Evolutionary conservation across 495 filamentous ascomycete genomes (phyloP).

Genomic region (Penicillium cinerascens): DNA sequence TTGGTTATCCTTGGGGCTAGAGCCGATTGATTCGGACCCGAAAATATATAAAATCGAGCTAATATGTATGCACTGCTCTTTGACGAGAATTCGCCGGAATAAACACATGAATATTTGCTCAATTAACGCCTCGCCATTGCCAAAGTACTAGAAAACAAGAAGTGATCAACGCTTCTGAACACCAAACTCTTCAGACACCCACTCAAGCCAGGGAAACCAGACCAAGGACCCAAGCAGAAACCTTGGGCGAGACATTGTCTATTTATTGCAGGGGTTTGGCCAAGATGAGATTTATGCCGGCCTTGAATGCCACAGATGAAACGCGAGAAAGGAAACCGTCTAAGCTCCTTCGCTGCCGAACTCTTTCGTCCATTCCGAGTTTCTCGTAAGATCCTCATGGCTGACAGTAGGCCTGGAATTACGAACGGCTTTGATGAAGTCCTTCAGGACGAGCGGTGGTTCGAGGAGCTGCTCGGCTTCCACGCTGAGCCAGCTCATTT

Average conservation of each 20-base stretch:
- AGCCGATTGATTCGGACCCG: not conserved
- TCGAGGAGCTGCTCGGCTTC: slow-evolving; percentile 80
- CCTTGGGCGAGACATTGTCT: not conserved
- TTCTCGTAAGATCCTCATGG: slow-evolving; percentile 72
- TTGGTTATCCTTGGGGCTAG: not conserved
- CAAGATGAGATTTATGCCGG: not conserved
- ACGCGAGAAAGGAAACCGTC: slow-evolving; percentile 1
- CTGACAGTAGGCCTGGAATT: slow-evolving; percentile 86
- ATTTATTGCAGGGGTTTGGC: not conserved
- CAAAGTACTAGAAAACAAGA: slow-evolving; percentile 18
- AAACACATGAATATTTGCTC: slow-evolving; percentile 26
- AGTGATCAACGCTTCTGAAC: slow-evolving; percentile 31
- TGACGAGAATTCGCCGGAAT: slow-evolving; percentile 10
- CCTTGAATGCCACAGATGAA: not conserved
- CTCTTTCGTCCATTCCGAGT: slow-evolving; percentile 91
- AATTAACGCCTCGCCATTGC: slow-evolving; percentile 38
- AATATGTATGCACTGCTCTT: slow-evolving; percentile 5
- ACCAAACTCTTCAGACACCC: slow-evolving; percentile 16
- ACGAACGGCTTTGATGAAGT: slow-evolving; percentile 92
- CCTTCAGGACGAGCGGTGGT: slow-evolving; percentile 80
- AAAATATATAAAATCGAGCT: not conserved
- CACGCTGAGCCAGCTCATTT: slow-evolving; percentile 91
- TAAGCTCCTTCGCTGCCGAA: slow-evolving; percentile 90
- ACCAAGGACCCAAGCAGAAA: not conserved
- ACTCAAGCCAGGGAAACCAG: not conserved